A percentile compares a stretch with the other conserved stretches of the same genome.
phyloP scores from a whole-genome alignment of 2,329 filamentous ascomycete species.

The Aspergillus fijiensis region DNA sequence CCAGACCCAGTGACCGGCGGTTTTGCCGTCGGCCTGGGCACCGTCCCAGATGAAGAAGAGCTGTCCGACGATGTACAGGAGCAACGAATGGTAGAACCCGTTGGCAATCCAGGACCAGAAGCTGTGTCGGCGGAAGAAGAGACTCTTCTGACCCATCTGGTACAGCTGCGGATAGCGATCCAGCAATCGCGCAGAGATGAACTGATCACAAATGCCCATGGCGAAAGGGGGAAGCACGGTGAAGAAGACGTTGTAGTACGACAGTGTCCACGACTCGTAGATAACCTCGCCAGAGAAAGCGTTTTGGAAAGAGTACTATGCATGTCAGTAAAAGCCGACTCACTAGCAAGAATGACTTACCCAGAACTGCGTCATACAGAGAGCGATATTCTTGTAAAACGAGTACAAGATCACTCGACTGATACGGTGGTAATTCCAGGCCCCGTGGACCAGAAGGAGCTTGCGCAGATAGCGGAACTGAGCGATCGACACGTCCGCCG shows the following conservation, averaged over 20 bases:
- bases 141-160: conserved; percentile 84
- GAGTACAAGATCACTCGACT: conserved; percentile 97
- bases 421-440: conserved; percentile 96
- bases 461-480: conserved; percentile 96
- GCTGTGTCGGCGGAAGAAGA: conserved; percentile 89
- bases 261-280: conserved; percentile 99
- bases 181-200: conserved; percentile 87
- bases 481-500: conserved; percentile 90
- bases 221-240: conserved; percentile 91
- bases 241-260: conserved; percentile 98
- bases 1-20: conserved; percentile 96
- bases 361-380: conserved; percentile 99
- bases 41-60: conserved; percentile 81
- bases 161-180: conserved; percentile 97
- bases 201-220: conserved; percentile 95
- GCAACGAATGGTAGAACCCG: conserved; percentile 90
- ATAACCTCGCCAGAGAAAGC: conserved; percentile 97
- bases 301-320: conserved; percentile 93
- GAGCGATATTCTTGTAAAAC: conserved; percentile 98
- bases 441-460: conserved; percentile 87
- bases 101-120: conserved; percentile 93
- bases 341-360: conserved; percentile 52
- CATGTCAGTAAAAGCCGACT: conserved; percentile 24
- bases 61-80: conserved; percentile 84
- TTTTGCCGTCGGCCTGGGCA: conserved; percentile 73